These are phyloP conservation scores for Plasmodium yoelii DNA, from an alignment of 169 alveolate species.

Conservation along the genomic window DNA sequence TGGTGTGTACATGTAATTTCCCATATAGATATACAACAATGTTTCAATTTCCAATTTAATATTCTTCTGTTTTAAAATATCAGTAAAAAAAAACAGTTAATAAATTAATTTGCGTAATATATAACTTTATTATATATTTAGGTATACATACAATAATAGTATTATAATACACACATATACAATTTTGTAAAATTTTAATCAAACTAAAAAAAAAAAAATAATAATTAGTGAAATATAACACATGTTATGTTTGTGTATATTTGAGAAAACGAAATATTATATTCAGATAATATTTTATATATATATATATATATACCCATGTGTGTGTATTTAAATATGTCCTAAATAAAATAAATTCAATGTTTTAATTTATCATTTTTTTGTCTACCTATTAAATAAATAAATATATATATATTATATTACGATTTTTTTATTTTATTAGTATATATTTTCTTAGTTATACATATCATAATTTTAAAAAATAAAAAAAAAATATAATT, in stretches of 20 bases:
- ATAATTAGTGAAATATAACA: background rate
- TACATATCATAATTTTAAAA: background rate
- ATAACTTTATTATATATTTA: constrained; percentile 4
- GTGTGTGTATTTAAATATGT: background rate
- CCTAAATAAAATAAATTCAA: constrained; percentile 1
- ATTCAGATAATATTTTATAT: background rate
- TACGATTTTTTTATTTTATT: background rate
- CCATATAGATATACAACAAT: constrained; percentile 25
- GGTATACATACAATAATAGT: background rate
- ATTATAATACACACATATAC: background rate
- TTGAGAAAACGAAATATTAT: background rate
- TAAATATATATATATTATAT: background rate
- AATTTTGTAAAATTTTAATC: constrained; percentile 2
- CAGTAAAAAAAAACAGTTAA: constrained; percentile 1
- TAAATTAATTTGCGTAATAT: background rate
- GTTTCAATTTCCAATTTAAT: constrained; percentile 14
- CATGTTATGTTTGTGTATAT: background rate
- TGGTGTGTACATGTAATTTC: constrained; percentile 48
- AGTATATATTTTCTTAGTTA: background rate
- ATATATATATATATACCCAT: background rate
- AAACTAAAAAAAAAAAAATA: background rate
- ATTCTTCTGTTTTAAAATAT: constrained; percentile 18
- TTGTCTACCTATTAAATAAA: background rate
- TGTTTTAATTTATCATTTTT: background rate
- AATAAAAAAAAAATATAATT: background rate